Percentiles rank a stretch among this genome's conserved stretches.
Conservation (phyloP, 2,329 filamentous ascomycete genomes). For the Fusarium sp. region DNA sequence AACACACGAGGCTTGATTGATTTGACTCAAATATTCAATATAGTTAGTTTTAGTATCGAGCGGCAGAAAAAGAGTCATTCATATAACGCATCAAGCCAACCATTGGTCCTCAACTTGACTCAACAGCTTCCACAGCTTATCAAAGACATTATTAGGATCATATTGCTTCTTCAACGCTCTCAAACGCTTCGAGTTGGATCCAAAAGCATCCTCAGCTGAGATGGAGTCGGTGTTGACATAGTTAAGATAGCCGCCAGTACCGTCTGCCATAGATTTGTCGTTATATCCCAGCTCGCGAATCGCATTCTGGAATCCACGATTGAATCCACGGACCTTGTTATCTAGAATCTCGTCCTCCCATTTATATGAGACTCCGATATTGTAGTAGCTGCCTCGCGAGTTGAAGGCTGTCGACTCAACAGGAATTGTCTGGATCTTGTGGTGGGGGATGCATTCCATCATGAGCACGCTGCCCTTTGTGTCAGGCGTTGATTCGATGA, state of each 20-base stretch:
- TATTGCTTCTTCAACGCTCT: slow-evolving; percentile 40
- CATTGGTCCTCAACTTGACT: slow-evolving; percentile 39
- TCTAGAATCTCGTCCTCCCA: slow-evolving; percentile 38
- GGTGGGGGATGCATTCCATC: slow-evolving; percentile 41
- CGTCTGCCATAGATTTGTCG: slow-evolving; percentile 33
- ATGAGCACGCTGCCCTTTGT: slow-evolving; percentile 34
- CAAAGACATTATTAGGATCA: slow-evolving; percentile 42
- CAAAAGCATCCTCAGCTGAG: slow-evolving; percentile 43
- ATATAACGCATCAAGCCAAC: slow-evolving; percentile 22
- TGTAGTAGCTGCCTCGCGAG: slow-evolving; percentile 45
- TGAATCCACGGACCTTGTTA: slow-evolving; percentile 40
- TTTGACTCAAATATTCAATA: background rate
- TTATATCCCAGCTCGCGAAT: slow-evolving; percentile 43
- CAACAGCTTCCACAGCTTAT: slow-evolving; percentile 45
- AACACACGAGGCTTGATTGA: background rate
- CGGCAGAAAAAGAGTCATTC: background rate
- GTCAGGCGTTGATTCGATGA: slow-evolving; percentile 31
- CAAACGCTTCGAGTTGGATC: slow-evolving; percentile 35
- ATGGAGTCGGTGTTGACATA: slow-evolving; percentile 32
- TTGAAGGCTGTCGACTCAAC: slow-evolving; percentile 44
- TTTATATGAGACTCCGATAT: slow-evolving; percentile 38
- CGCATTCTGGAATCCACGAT: slow-evolving; percentile 38
- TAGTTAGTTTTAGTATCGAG: background rate
- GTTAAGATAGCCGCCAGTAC: slow-evolving; percentile 42
- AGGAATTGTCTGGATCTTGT: slow-evolving; percentile 30